A percentile compares a stretch with the other conserved stretches of the same genome.
Evolutionary conservation across 345 rosid species (phyloP).

Genomic region (Salix purpurea): DNA sequence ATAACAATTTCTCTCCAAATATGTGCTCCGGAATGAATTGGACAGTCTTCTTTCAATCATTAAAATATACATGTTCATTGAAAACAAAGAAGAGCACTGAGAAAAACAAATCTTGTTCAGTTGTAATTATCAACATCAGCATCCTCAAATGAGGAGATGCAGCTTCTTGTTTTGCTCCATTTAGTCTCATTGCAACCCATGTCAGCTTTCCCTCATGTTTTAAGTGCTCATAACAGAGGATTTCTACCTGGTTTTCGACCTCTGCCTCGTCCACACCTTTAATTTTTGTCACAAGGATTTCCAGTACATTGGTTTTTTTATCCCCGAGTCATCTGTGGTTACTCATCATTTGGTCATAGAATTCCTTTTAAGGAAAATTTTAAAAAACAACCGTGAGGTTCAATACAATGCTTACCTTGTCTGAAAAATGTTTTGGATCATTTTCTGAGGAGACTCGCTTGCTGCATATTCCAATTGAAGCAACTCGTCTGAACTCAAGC

Average conservation of each 20-base stretch:
- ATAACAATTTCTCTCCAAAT: too few species aligned
- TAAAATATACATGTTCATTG: too few species aligned
- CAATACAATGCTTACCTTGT: conserved; percentile 33
- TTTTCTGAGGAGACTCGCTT: conserved; percentile 52
- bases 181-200: too few species aligned
- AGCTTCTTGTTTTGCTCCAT: too few species aligned
- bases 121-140: too few species aligned
- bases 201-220: too few species aligned
- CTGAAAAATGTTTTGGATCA: conserved; percentile 90
- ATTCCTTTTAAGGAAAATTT: neutral
- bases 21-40: too few species aligned
- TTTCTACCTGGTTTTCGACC: neutral
- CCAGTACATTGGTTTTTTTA: neutral
- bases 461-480: conserved; percentile 72
- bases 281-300: neutral
- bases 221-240: too few species aligned
- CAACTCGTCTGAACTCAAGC: conserved; percentile 57
- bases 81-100: too few species aligned
- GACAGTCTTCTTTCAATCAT: too few species aligned
- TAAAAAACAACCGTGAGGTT: neutral
- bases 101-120: too few species aligned
- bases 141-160: too few species aligned
- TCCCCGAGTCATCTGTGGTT: neutral
- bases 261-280: neutral
- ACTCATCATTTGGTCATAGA: neutral